phyloP scores from a whole-genome alignment of 2,329 filamentous ascomycete species.

The Sporothrix mexicana region DNA sequence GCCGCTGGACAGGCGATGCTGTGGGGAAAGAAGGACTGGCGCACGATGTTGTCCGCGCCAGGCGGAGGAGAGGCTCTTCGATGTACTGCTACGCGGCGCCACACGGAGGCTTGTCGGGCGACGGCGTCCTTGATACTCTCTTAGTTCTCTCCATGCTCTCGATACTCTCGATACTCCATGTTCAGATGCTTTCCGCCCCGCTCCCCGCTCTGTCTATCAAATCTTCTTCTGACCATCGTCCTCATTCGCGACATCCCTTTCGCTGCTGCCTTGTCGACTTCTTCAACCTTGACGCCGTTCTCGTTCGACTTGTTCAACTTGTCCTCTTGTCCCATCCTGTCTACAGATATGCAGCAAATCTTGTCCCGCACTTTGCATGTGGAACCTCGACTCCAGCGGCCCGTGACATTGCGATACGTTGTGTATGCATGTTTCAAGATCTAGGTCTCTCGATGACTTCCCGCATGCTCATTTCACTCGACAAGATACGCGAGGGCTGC shows the following conservation, averaged over 20 bases:
- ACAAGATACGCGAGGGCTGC: slow-evolving; percentile 1
- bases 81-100: slow-evolving; percentile 13
- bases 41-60: neutral
- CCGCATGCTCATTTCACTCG: neutral
- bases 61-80: neutral
- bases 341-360: neutral
- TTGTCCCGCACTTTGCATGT: slow-evolving; percentile 13
- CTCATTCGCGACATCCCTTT: neutral
- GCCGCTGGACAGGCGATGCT: neutral
- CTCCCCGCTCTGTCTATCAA: neutral
- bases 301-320: slow-evolving; percentile 14
- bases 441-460: neutral
- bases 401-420: neutral
- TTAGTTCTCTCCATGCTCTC: neutral
- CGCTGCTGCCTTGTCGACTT: slow-evolving; percentile 21
- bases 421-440: neutral
- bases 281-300: neutral
- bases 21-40: slow-evolving; percentile 5
- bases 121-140: slow-evolving; percentile 10
- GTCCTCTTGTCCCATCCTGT: neutral
- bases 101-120: neutral
- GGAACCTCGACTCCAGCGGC: neutral
- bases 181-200: neutral
- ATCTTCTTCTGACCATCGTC: neutral
- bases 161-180: neutral